Evolutionary conservation across 345 rosid species (phyloP), one percentile per base, ranked within the genome.

Genomic region (Mallotus nudiflorus): DNA sequence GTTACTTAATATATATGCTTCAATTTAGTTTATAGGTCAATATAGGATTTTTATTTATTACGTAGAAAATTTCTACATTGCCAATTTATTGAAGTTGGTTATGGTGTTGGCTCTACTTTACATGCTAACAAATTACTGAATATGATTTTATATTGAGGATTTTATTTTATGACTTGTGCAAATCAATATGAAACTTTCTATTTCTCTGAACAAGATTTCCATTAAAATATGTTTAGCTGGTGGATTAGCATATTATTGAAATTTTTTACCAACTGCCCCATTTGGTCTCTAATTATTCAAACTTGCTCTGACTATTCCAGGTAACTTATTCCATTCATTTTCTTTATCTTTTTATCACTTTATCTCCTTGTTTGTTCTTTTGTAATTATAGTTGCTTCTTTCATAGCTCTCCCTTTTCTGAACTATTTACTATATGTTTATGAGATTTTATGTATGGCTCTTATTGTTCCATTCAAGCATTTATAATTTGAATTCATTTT

Each of bases 31-130:
- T 82, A 88, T 54, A 76, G 74, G 27, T 71, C 90, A 58, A 77
- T 82, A 44, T 83, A 86, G 92, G 90, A 88, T n/a, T 77, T 66
- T 86, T 37, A 50, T 78, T 22, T 86, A 88, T 74, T 82, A 77
- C 77, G 33, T 84, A 5, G 86, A 86, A 80, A 78, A 83, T 62
- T 88, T 84, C 63, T 84, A 87, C 62, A 79, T 84, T 70, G 84
- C 82, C 63, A 78, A 77, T 81, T 75, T 83, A 40, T 78, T 86
- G 5, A 84, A 86, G 79, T 64, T 78, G 76, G 83, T 80, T 33
- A 59, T 76, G 51, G 70, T 77, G 12, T 50, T 84, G 35, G 58
- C 75, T 40, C 9, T 82, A 13, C 58, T 67, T 22, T 84, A 86
- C 72, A 50, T 79, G n/a, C n/a, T n/a, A n/a, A n/a, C n/a, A n/a